Evolutionary conservation across 192 early-diverging fungal species (phyloP).

Genomic region (Coemansia sp.): DNA sequence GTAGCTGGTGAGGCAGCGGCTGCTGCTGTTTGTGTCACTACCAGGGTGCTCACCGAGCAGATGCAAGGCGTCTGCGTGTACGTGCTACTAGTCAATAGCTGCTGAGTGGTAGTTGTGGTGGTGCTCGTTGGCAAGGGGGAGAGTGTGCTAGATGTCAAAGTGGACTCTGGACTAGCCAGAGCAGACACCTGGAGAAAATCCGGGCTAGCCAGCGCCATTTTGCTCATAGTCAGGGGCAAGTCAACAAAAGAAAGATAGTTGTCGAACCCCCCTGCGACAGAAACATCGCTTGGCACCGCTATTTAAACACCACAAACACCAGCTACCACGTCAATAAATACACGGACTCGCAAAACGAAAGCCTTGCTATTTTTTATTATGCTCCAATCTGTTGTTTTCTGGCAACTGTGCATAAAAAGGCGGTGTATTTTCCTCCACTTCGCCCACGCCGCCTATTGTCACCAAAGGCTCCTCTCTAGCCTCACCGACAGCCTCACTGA

Average conservation of each 20-base stretch:
- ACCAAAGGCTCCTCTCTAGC: not conserved
- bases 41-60: not conserved
- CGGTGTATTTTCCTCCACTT: not conserved
- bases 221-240: not conserved
- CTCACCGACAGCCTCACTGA: not conserved
- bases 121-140: not conserved
- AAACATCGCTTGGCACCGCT: not conserved
- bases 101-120: not conserved
- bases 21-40: not conserved
- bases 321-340: no score
- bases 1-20: not conserved
- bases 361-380: not conserved
- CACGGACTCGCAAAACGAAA: not conserved
- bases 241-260: not conserved
- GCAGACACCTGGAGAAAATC: not conserved
- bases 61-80: not conserved
- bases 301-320: not conserved
- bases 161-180: not conserved
- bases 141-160: not conserved
- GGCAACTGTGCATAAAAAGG: not conserved
- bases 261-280: not conserved
- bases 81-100: not conserved
- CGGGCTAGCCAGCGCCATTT: conserved; percentile 3
- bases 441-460: conserved; percentile 4
- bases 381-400: not conserved